phyloP scores from a whole-genome alignment of 352 stramenopile species.

The Phytopythium chamaehyphon region DNA sequence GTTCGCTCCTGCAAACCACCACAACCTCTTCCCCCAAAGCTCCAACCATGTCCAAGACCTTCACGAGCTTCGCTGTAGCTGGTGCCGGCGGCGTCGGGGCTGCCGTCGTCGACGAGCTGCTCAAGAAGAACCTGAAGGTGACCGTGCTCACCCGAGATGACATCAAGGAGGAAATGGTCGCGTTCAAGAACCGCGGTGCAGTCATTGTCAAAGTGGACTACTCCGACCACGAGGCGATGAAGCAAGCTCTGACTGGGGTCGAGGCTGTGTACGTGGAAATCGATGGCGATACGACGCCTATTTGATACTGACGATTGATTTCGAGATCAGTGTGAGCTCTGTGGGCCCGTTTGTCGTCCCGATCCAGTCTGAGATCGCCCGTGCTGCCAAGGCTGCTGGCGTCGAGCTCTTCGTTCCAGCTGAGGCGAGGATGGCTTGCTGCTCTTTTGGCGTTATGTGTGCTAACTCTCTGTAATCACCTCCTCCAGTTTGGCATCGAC shows the following conservation, averaged over 20 bases:
- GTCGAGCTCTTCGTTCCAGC: constrained; percentile 17
- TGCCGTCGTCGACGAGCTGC: constrained; percentile 18
- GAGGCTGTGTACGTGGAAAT: constrained; percentile 13
- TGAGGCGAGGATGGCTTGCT: constrained; percentile 6
- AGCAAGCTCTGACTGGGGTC: constrained; percentile 15
- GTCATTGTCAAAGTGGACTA: constrained; percentile 18
- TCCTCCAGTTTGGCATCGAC: constrained; percentile 8
- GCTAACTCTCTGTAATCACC: no score
- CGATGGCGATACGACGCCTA: no score
- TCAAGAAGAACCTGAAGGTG: constrained; percentile 18
- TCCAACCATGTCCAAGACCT: constrained; percentile 1
- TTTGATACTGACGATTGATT: neutral
- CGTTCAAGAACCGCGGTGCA: constrained; percentile 21
- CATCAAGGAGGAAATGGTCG: constrained; percentile 16
- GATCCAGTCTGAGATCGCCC: constrained; percentile 8
- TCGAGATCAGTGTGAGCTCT: constrained; percentile 10
- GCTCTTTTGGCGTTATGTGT: neutral
- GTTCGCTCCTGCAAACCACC: neutral
- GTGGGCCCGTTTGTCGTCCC: constrained; percentile 7
- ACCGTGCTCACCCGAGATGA: constrained; percentile 22
- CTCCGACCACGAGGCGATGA: constrained; percentile 11
- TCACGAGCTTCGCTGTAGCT: constrained; percentile 20
- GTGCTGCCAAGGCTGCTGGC: constrained; percentile 15
- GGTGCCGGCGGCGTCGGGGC: constrained; percentile 21
- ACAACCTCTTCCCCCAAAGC: neutral